Percentiles rank a stretch among this genome's conserved stretches.
Evolutionary conservation across 2,329 filamentous ascomycete genomes (phyloP).

Genomic region (Corynespora cassiicola): DNA sequence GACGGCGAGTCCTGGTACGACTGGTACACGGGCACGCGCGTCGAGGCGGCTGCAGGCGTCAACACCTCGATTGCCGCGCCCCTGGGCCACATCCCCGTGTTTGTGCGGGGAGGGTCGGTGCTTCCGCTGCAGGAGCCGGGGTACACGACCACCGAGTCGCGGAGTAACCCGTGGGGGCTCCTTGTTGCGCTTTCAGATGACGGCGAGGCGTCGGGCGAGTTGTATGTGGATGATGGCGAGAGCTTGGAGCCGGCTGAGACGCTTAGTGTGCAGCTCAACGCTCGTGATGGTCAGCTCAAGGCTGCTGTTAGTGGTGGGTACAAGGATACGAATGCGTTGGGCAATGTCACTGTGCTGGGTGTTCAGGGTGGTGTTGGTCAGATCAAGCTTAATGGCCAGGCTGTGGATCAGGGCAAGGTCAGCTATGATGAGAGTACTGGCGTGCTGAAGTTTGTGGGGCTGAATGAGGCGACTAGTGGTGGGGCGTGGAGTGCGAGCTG

Average conservation of each 20-base stretch:
- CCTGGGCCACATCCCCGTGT: conserved; percentile 74
- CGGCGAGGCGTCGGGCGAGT: conserved; percentile 63
- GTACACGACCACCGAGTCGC: conserved; percentile 69
- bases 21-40: conserved; percentile 72
- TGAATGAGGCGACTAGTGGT: conserved; percentile 56
- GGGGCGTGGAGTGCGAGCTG: conserved; percentile 67
- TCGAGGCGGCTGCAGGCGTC: conserved; percentile 59
- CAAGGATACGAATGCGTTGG: conserved; percentile 63
- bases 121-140: conserved; percentile 72
- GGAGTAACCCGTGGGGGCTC: conserved; percentile 71
- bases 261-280: conserved; percentile 61
- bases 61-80: conserved; percentile 69
- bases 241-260: conserved; percentile 64
- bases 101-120: conserved; percentile 71
- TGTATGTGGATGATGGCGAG: conserved; percentile 80
- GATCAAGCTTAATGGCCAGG: conserved; percentile 56
- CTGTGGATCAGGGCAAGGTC: conserved; percentile 53
- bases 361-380: conserved; percentile 50
- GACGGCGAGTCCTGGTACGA: conserved; percentile 74
- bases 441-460: conserved; percentile 58
- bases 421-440: conserved; percentile 56
- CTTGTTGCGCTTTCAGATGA: conserved; percentile 65
- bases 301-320: conserved; percentile 60
- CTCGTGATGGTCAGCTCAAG: conserved; percentile 52
- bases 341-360: conserved; percentile 69